Base-by-base conservation (phyloP, 768 basidiomycete genomes). In the Krasilnikovozyma curviuscula region DNA sequence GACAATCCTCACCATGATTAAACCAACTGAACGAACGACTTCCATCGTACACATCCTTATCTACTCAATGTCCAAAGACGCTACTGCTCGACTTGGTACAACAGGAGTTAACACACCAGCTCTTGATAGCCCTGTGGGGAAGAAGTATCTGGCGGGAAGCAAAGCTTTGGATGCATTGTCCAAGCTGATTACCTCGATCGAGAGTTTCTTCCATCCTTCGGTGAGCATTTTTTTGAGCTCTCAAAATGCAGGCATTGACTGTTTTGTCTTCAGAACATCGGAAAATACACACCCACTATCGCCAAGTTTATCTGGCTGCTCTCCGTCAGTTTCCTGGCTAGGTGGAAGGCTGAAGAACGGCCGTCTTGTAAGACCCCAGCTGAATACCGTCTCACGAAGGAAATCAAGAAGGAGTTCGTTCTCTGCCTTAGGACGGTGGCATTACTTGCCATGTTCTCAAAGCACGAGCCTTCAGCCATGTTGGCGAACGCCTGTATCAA, bases 381-480 rank as follows among this genome's bases (percentile, higher is more conserved):
- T 58, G 74, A 78, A 49, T 40, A 67, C 59, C 74, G 83, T 21
- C 65, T 91, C 43, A 88, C 84, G 0, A 70, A 69, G 31, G 64
- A 67, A 40, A 88, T 91, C 76, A 80, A 75, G 58, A 72, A 78
- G 41, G 83, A 89, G 59, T 74, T 91, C 18, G 83, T 86, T 18
- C 78, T 81, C 54, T 78, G 75, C 21, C 67, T 88, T 31, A 68
- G 83, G 49, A 86, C 84, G 0, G 80, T 88, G 13, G 76, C 78
- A 0, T 68, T 91, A 25, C 70, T 88, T n/a, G 78, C 83, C 3
- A 85, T 88, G 75, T 91, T 89, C 67, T 83, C 81, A 8, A 80
- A 50, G 50, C 40, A 42, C 40, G 34, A 52, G 38, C 19, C 45
- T 7, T 38, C 50, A 18, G 48, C 41, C 40, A 40, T 46, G 10